Conservation (phyloP, 441 rosid species). For the Gossypium gossypioides region DNA sequence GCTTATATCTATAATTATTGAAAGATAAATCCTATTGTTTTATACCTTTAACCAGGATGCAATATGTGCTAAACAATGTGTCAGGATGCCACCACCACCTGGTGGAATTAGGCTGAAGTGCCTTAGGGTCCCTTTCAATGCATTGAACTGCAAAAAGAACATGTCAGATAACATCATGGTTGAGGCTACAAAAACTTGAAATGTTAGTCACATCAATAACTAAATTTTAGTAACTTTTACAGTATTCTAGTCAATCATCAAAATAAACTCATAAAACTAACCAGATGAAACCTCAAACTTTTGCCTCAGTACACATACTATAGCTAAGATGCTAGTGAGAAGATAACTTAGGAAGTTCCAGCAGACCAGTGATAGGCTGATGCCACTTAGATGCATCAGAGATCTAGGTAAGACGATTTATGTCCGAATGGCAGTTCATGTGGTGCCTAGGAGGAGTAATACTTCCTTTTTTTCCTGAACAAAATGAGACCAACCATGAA, state of each 20-base stretch:
- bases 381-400: background rate
- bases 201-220: background rate
- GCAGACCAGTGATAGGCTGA: background rate
- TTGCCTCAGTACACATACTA: background rate
- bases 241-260: background rate
- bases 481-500: background rate
- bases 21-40: slow-evolving; percentile 6
- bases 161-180: background rate
- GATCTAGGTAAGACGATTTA: background rate
- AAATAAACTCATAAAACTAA: background rate
- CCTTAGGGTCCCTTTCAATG: slow-evolving; percentile 67
- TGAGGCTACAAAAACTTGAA: background rate
- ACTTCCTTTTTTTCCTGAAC: background rate
- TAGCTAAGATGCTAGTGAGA: slow-evolving; percentile 1
- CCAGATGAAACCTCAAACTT: background rate
- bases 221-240: background rate
- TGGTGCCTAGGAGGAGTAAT: background rate
- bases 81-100: slow-evolving; percentile 77
- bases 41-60: slow-evolving; percentile 86
- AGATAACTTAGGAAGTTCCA: background rate
- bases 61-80: slow-evolving; percentile 67
- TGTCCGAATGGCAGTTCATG: background rate
- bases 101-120: slow-evolving; percentile 86
- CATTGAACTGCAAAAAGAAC: slow-evolving; percentile 48
- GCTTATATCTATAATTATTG: background rate